A percentile compares a stretch with the other conserved stretches of the same genome.
Conservation (phyloP, 2,329 filamentous ascomycete species). For the Leptographium lundbergii region DNA sequence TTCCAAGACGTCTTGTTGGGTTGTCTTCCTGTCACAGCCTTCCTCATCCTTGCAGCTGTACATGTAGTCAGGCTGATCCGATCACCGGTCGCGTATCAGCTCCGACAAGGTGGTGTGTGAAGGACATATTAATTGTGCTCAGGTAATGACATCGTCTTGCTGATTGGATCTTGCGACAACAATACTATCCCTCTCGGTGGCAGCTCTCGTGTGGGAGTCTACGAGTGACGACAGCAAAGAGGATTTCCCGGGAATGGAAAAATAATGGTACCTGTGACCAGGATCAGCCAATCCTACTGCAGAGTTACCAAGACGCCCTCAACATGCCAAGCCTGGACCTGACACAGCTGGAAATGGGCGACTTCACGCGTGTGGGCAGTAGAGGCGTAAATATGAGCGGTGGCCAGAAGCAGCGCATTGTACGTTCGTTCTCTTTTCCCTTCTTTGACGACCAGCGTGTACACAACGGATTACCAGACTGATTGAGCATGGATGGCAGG, state of each 20-base stretch:
- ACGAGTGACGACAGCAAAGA: not conserved
- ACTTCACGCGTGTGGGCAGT: not conserved
- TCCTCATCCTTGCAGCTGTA: not conserved
- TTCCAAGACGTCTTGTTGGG: not conserved
- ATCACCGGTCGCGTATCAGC: not conserved
- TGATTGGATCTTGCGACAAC: too few relatives aligned
- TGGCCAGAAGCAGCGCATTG: not conserved
- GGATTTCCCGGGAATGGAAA: not conserved
- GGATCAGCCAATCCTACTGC: not conserved
- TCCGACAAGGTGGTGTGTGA: not conserved
- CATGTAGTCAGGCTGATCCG: not conserved
- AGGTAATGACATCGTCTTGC: too few relatives aligned
- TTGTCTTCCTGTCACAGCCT: not conserved
- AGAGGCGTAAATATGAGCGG: not conserved
- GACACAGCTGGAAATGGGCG: not conserved
- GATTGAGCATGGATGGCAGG: constrained; percentile 22
- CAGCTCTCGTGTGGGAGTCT: too few relatives aligned
- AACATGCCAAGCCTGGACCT: not conserved
- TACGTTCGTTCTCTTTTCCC: not conserved
- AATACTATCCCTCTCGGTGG: too few relatives aligned
- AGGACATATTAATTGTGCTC: too few relatives aligned
- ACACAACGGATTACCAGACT: not conserved
- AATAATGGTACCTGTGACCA: not conserved
- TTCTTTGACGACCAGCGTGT: not conserved
- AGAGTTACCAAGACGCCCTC: not conserved